Evolutionary conservation across 2,329 filamentous ascomycete genomes (phyloP), one percentile per base, ranked within the genome.

Genomic region (Beauveria sp.): DNA sequence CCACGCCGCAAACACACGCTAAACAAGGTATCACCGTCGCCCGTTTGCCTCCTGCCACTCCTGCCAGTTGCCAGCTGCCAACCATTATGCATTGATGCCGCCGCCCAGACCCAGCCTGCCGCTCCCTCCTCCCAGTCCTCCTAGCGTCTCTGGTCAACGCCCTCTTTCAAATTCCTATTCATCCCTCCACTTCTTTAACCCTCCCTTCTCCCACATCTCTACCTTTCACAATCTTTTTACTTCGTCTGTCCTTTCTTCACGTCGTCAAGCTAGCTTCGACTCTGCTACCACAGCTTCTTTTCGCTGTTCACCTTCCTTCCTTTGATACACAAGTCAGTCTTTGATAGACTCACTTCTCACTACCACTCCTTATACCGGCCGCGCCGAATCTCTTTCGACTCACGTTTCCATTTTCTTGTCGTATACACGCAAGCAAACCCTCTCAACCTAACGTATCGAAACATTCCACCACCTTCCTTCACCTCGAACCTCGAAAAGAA

Each of bases 261-360:
- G 58, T 62, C 64, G 59, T 60, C 26, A 67, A 60, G 49, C 49
- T 66, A 70, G 66, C 68, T 66, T 69, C 69, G 63, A 68, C 72
- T 70, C 65, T 69, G 64, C 48, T 28, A 5, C 31, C 38, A 53
- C 58, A 60, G 58, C 58, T n/a, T 75, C 73, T 76, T 71, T 72
- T 68, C 72, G 64, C 72, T 65, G 58, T 74, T 74, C 69, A 71
- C 31, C 42, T 63, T 53, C 58, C 49, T 48, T 60, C 58, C 58
- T 60, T 60, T 60, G 22, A 31, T 38, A 7, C 38, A 46, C n/a
- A 43, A 42, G 56, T 38, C 77, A 74, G 76, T 81, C 80, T 82
- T 82, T 81, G 79, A 82, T 68, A 82, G 80, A 81, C 74, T 64
- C 57, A 60, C 57, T 42, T 40, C 5, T n/a, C 74, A 75, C 67